These are phyloP conservation scores for Arthrinium phaeospermum DNA, from an alignment of 2,329 filamentous ascomycete genomes.

Conservation along the genomic window DNA sequence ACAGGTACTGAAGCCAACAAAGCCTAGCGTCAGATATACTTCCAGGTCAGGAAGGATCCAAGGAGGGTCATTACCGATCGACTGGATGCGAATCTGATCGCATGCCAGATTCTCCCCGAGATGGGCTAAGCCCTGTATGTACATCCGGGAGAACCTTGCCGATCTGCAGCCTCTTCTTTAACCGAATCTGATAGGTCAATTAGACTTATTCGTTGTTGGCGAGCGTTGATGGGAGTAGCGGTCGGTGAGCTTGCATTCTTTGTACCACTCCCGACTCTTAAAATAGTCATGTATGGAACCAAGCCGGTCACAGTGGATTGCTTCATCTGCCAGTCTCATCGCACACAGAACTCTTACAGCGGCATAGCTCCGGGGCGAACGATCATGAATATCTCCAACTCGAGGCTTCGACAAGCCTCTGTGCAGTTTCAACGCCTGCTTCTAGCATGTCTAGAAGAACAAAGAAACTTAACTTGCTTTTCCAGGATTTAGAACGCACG, in stretches of 20 bases:
- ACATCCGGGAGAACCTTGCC: not conserved
- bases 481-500: not conserved
- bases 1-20: not conserved
- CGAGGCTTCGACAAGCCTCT: not conserved
- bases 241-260: not conserved
- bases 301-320: too few relatives aligned
- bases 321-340: not conserved
- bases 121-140: not conserved
- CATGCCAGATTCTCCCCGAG: not conserved
- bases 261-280: not conserved
- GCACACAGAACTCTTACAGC: not conserved
- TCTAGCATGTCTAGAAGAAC: not conserved
- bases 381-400: not conserved
- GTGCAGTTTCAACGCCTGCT: not conserved
- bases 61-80: too few relatives aligned
- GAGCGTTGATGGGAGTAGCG: not conserved
- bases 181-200: not conserved
- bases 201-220: not conserved
- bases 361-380: too few relatives aligned
- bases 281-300: not conserved
- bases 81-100: not conserved
- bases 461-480: not conserved
- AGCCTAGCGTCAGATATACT: not conserved
- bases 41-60: not conserved
- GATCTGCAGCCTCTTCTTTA: not conserved